Evolutionary conservation across 306 rosid genomes (phyloP), one percentile per base, ranked within the genome.

Genomic region (Crataegus laevigata): DNA sequence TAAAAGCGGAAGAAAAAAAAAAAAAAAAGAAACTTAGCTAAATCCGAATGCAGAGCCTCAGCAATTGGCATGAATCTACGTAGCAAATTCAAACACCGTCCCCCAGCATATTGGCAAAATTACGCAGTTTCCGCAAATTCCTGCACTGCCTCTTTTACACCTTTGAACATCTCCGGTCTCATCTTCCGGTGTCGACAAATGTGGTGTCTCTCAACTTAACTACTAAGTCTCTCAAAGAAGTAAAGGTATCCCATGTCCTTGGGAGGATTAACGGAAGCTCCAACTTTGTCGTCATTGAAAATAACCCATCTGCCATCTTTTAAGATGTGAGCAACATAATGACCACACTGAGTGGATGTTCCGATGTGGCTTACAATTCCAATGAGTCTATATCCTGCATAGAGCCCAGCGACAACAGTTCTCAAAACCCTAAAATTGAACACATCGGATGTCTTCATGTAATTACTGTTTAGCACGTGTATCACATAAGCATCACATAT

Each of bases 211-310:
- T 85, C 83, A 84, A 65, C 80, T 57, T 82, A 87, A 57, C 80
- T 45, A 58, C 38, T 76, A 76, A 91, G 77, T 82, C 99, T 86
- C 81, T 88, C 99, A 40, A 91, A 94, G 89, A 92, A 94, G 79
- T 94, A 94, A 2, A 94, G 75, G 75, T 94, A 94, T 21, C 99
- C 99, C 99, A 94, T 94, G 80, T 94, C 99, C 85, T 94, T 94
- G 4, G 99, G 99, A 65, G 96, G 97, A 76, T 92, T 84, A 68
- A 92, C 83, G 28, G 99, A 92, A 80, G 91, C 96, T 69, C 92
- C 98, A 25, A 94, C 99, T 87, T 92, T 94, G 80, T 78, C 77
- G 59, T 94, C 99, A 10, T 94, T 94, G 76, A 90, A 94, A 80
- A 94, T 94, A 64, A 84, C 86, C 99, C 99, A 94, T 85, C 96